Percentiles rank a stretch among this genome's conserved stretches.
phyloP scores from a whole-genome alignment of 345 rosid species.

The Rhodamnia rubescens region DNA sequence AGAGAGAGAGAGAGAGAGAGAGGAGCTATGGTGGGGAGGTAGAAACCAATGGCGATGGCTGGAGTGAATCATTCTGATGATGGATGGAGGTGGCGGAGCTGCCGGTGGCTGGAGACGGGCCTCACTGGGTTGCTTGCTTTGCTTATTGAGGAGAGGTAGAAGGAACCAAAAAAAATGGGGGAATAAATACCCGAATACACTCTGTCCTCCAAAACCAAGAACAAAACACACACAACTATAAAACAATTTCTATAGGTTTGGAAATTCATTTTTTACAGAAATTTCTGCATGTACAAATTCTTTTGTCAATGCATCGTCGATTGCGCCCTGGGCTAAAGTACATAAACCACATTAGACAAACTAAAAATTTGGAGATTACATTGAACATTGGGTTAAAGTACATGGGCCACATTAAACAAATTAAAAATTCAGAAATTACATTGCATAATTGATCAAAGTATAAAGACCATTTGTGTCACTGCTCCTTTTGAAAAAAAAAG shows the following conservation, averaged over 20 bases:
- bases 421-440: no score
- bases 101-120: neutral
- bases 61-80: neutral
- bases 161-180: neutral
- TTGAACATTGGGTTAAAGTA: no score
- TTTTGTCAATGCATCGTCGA: neutral
- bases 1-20: neutral
- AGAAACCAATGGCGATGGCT: neutral
- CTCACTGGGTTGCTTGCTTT: neutral
- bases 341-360: no score
- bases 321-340: neutral
- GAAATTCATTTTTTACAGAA: neutral
- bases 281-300: neutral
- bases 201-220: neutral
- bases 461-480: no score
- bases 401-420: no score
- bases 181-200: neutral
- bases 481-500: neutral
- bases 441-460: no score
- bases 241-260: neutral
- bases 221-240: neutral
- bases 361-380: no score
- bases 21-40: neutral
- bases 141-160: neutral
- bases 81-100: neutral